Evolutionary conservation across 345 rosid genomes (phyloP), one percentile per base, ranked within the genome.

Genomic region (Citrus glauca): DNA sequence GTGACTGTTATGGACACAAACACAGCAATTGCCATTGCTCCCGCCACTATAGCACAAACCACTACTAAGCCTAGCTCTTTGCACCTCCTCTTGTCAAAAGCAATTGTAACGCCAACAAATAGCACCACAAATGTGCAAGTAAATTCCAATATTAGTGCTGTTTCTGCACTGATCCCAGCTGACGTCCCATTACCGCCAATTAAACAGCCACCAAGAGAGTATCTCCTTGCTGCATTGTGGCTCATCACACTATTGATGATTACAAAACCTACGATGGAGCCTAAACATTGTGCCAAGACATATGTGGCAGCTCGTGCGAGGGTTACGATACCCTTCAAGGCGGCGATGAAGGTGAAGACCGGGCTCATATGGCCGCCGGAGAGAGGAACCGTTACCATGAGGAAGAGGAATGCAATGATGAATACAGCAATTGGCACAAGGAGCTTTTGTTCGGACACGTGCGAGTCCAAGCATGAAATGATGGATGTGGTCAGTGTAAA

Each of bases 331-430:
- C 94, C 90, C 35, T 78, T 78, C 0, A 86, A 82, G 37, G 82
- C 81, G 1, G 87, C 86, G 0, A 86, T 78, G 76, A 83, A 72
- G 6, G 86, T 83, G 76, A 90, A 81, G 55, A 86, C 79, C 0
- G 90, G 90, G 79, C 80, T 89, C 83, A 87, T 79, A 42, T 86
- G 90, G 69, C 88, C 89, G 0, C 90, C 91, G 11, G 90, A 84
- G 72, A 85, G 53, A 4, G 91, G 94, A 48, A 81, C 38, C 4
- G 90, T 86, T 4, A 80, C 83, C 37, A 86, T 56, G 65, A 86
- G 84, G 71, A 85, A 81, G 61, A 84, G 80, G 68, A 82, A 62
- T 33, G 81, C 65, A 8, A 83, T 65, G 32, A 79, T 7, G 70
- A 85, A 85, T 13, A 84, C 85, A 3, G 78, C 81, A 3, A 86